phyloP scores from a whole-genome alignment of 805 yeast genomes.

The Kuraishia cidri region DNA sequence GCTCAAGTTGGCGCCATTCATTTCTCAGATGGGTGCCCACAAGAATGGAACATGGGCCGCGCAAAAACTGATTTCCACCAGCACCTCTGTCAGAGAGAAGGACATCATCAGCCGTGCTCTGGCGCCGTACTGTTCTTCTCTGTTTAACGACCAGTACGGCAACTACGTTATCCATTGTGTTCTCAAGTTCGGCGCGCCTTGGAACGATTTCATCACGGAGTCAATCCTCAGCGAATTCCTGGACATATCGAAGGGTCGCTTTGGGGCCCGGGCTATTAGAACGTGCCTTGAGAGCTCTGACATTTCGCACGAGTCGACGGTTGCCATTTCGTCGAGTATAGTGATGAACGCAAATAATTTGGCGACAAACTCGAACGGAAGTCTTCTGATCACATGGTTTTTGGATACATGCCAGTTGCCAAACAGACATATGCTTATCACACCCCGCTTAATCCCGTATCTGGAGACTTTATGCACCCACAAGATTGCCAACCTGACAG shows the following conservation, averaged over 20 bases:
- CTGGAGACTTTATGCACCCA: constrained; percentile 63
- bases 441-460: constrained; percentile 52
- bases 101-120: constrained; percentile 59
- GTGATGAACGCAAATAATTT: constrained; percentile 71
- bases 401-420: constrained; percentile 73
- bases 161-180: constrained; percentile 95
- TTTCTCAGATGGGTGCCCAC: constrained; percentile 90
- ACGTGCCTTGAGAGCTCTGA: constrained; percentile 83
- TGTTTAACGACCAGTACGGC: constrained; percentile 93
- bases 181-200: constrained; percentile 80
- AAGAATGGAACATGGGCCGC: constrained; percentile 99
- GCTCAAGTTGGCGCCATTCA: constrained; percentile 63
- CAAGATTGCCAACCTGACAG: constrained; percentile 76
- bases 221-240: constrained; percentile 69
- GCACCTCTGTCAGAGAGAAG: constrained; percentile 54
- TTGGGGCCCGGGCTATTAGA: constrained; percentile 91
- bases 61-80: constrained; percentile 82
- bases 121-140: constrained; percentile 72
- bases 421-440: constrained; percentile 56
- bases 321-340: constrained; percentile 69
- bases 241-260: constrained; percentile 79
- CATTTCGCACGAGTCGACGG: constrained; percentile 56
- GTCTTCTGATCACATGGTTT: constrained; percentile 87
- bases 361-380: constrained; percentile 80
- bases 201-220: constrained; percentile 84